phyloP scores from a whole-genome alignment of 2,329 filamentous ascomycete species.

The Pezicula radicicola region DNA sequence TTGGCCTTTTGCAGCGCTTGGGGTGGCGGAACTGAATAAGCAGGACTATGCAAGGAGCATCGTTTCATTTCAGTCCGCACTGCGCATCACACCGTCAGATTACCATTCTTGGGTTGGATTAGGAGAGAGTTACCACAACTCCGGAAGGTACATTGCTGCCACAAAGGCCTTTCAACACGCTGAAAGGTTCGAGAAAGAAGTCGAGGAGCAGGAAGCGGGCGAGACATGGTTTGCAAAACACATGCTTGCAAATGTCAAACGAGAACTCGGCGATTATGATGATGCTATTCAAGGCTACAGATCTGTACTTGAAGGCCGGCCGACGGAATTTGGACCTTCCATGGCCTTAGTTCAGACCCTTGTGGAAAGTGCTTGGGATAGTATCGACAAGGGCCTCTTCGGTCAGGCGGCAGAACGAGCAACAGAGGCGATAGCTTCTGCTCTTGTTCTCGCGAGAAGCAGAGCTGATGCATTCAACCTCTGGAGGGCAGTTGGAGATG shows the following conservation, averaged over 20 bases:
- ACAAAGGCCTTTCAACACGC: slow-evolving; percentile 88
- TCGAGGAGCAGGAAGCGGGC: slow-evolving; percentile 50
- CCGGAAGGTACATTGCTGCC: slow-evolving; percentile 89
- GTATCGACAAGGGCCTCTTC: slow-evolving; percentile 79
- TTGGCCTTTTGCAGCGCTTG: slow-evolving; percentile 93
- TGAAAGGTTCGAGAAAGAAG: slow-evolving; percentile 65
- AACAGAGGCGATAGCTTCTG: slow-evolving; percentile 64
- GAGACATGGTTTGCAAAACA: slow-evolving; percentile 96
- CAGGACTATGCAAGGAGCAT: slow-evolving; percentile 88
- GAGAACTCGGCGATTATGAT: slow-evolving; percentile 87
- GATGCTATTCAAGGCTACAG: slow-evolving; percentile 76
- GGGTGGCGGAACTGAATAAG: slow-evolving; percentile 91
- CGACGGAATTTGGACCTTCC: slow-evolving; percentile 78
- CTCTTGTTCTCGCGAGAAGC: slow-evolving; percentile 55
- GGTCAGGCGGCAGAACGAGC: slow-evolving; percentile 76
- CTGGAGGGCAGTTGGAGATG: slow-evolving; percentile 91
- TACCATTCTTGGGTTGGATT: slow-evolving; percentile 96
- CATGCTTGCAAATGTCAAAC: slow-evolving; percentile 92
- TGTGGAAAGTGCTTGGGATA: slow-evolving; percentile 75
- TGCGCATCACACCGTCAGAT: slow-evolving; percentile 79
- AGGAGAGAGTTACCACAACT: slow-evolving; percentile 96
- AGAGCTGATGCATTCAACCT: slow-evolving; percentile 80
- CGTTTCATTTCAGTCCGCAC: slow-evolving; percentile 84
- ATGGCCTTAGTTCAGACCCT: slow-evolving; percentile 87
- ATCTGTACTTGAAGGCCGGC: slow-evolving; percentile 64